phyloP scores from a whole-genome alignment of 2,329 filamentous ascomycete species.

The Cladosporium sp. region DNA sequence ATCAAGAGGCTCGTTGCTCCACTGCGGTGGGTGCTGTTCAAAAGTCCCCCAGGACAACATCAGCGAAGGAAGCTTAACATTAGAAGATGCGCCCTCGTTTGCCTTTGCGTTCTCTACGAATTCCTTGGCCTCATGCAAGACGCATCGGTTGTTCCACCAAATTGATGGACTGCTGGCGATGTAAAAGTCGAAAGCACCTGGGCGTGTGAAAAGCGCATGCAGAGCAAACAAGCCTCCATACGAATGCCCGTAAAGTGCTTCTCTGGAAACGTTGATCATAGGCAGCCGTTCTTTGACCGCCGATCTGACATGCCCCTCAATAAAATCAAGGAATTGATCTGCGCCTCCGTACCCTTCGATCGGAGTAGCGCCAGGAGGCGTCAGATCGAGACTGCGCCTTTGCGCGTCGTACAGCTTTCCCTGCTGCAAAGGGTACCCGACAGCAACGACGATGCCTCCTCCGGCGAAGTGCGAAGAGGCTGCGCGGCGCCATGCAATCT shows the following conservation, averaged over 20 bases:
- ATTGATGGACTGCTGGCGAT: constrained; percentile 43
- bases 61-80: constrained; percentile 17
- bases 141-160: constrained; percentile 42
- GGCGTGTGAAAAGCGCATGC: constrained; percentile 38
- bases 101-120: constrained; percentile 29
- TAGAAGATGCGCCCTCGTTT: constrained; percentile 7
- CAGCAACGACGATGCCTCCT: constrained; percentile 23
- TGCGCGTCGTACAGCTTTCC: constrained; percentile 19
- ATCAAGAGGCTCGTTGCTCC: constrained; percentile 26
- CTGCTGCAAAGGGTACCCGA: constrained; percentile 21
- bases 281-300: constrained; percentile 22
- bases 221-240: constrained; percentile 46
- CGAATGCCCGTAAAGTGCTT: constrained; percentile 46
- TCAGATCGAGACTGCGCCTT: constrained; percentile 13
- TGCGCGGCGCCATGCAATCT: constrained; percentile 20
- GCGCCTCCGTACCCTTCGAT: constrained; percentile 37
- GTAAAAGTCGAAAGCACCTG: constrained; percentile 39
- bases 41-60: constrained; percentile 33
- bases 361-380: constrained; percentile 23
- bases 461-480: constrained; percentile 14
- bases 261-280: constrained; percentile 30
- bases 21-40: constrained; percentile 28
- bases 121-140: constrained; percentile 18
- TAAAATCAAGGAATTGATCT: constrained; percentile 40
- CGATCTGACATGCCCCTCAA: constrained; percentile 36